phyloP scores from a whole-genome alignment of 192 early-diverging fungal genomes.

The Cetraspora pellucida region DNA sequence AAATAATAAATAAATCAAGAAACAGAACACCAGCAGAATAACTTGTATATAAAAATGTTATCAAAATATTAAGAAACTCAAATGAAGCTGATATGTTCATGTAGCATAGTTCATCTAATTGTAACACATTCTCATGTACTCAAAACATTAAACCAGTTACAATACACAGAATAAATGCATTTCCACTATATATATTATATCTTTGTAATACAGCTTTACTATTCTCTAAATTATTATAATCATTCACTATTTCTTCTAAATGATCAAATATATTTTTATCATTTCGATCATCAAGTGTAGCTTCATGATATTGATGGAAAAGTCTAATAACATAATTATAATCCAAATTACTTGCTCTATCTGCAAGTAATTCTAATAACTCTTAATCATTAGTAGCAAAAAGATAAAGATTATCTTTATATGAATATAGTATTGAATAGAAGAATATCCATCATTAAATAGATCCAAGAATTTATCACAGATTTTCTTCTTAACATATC shows the following conservation, averaged over 20 bases:
- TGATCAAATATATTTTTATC: background rate
- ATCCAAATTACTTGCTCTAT: background rate
- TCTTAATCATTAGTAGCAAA: no score
- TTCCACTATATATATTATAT: background rate
- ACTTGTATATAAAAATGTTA: constrained; percentile 8
- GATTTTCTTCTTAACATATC: no score
- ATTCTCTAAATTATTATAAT: background rate
- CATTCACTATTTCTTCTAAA: background rate
- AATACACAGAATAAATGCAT: constrained; percentile 19
- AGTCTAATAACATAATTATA: background rate
- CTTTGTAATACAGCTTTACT: background rate
- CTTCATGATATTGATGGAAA: constrained; percentile 9
- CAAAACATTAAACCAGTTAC: background rate
- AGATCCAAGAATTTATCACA: no score
- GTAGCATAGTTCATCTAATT: constrained; percentile 4
- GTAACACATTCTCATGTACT: constrained; percentile 11
- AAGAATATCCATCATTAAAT: no score
- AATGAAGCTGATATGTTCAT: constrained; percentile 16
- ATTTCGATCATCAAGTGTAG: constrained; percentile 5
- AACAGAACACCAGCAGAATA: background rate
- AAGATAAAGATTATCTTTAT: no score
- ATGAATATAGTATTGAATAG: no score
- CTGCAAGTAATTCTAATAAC: no score
- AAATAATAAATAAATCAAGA: constrained; percentile 16
- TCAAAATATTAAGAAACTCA: constrained; percentile 4